These are phyloP conservation scores for Aspergillus nomiae DNA, from an alignment of 2,329 filamentous ascomycete genomes.

Conservation along the genomic window DNA sequence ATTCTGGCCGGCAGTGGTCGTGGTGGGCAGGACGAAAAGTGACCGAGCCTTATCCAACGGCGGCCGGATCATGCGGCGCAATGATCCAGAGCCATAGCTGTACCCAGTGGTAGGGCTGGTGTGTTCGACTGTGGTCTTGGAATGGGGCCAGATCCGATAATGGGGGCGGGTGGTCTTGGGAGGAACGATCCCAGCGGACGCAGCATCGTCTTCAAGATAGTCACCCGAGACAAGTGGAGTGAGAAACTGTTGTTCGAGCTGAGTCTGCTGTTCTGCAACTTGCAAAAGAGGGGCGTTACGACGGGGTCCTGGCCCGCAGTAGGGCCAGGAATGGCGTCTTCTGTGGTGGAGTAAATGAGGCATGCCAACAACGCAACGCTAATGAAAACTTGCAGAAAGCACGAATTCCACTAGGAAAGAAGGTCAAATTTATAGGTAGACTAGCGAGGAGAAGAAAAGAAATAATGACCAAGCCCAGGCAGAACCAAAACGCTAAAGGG, in stretches of 20 bases:
- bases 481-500: not conserved
- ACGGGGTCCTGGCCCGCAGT: conserved; percentile 28
- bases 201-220: conserved; percentile 30
- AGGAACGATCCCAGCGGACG: conserved; percentile 37
- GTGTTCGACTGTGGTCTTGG: not conserved
- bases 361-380: conserved; percentile 20
- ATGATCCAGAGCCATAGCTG: conserved; percentile 7
- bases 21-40: conserved; percentile 32
- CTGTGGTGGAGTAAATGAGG: conserved; percentile 30
- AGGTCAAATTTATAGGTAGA: not conserved
- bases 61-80: conserved; percentile 34
- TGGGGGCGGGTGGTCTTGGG: conserved; percentile 21
- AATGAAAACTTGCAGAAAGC: not conserved
- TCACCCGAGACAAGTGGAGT: conserved; percentile 26
- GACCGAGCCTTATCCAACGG: conserved; percentile 35
- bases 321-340: conserved; percentile 42
- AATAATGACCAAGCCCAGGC: not conserved
- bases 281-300: conserved; percentile 23
- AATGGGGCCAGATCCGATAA: conserved; percentile 28
- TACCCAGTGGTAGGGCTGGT: not conserved
- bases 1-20: conserved; percentile 17
- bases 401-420: not conserved
- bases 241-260: conserved; percentile 16
- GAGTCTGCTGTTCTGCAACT: conserved; percentile 16
- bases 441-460: not conserved